A percentile compares a stretch with the other conserved stretches of the same genome.
Conservation (phyloP, 139 green algal genomes). For the Chloropicon primus region DNA sequence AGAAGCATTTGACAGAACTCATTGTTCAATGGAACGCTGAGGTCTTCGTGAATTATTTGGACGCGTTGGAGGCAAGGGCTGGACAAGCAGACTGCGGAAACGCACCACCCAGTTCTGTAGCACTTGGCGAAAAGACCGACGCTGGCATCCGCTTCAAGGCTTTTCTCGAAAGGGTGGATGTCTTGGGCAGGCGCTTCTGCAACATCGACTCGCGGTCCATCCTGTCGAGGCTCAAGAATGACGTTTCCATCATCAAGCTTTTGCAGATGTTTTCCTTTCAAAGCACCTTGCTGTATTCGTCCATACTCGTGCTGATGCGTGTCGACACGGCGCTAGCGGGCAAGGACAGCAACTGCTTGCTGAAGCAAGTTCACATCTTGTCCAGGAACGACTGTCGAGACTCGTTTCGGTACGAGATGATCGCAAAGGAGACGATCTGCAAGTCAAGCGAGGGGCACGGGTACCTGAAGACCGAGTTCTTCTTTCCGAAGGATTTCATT, state of each 20-base stretch:
- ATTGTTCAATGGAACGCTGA: not conserved
- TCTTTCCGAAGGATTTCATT: constrained; percentile 25
- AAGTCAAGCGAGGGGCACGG: not conserved
- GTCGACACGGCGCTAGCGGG: not conserved
- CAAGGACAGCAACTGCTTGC: not conserved
- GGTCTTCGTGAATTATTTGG: not conserved
- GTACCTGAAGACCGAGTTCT: constrained; percentile 37
- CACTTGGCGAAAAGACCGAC: no score
- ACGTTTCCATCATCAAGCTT: not conserved
- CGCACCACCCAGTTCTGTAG: no score
- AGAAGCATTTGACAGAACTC: not conserved
- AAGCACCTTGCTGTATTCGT: not conserved
- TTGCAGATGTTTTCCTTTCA: not conserved
- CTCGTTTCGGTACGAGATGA: not conserved
- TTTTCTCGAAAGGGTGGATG: no score
- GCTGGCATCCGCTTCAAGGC: no score
- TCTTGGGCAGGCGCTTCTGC: no score
- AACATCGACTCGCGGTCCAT: no score
- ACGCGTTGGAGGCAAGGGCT: not conserved
- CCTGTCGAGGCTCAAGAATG: no score
- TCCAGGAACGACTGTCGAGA: not conserved
- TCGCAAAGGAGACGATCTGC: not conserved
- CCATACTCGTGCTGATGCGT: not conserved
- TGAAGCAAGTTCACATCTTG: not conserved
- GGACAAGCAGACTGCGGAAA: no score